Base-by-base conservation (phyloP, 352 stramenopile species). In the Globisporangium rhizosaccharum region DNA sequence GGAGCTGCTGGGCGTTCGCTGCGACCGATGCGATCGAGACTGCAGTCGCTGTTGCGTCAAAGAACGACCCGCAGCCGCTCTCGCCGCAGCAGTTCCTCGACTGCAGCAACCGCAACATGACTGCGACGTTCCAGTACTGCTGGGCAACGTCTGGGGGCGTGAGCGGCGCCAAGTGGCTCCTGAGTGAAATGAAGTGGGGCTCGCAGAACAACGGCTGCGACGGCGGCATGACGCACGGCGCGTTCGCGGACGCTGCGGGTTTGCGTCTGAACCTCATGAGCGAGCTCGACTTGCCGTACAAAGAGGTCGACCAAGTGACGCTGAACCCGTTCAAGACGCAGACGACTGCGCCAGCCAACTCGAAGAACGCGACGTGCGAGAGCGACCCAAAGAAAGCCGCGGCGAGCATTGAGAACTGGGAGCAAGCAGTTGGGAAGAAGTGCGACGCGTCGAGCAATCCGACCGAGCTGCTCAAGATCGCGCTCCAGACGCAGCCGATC, bases 1-100 rank as follows among this genome's bases (percentile, higher is more conserved):
- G 84, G 15, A 90, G 78, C 54, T 94, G 84, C 58, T 94, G 84
- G 82, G 80, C 84, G 20, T 94, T 92, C 62, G 84, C 84, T 0
- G 84, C 84, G 0, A 78, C 82, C 33, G 84, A 94, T 64, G 67
- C 67, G 5, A 94, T 94, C 56, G 84, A 94, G 65, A 86, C 77
- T 11, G 82, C 80, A 3, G 84, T 92, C 10, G 75, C 69, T 4
- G 63, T 90, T 3, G 72, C 65, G 52, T 69, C 71, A 15, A 56
- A 74, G 47, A 75, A 67, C 11, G 12, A 65, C 7, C 71, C 84
- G 39, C 59, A 76, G 25, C 72, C 84, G 49, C 62, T 94, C 39
- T 94, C 84, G 10, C 82, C 84, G 37, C 84, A 94, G 65, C 84
- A 94, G 57, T 82, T 94, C 42, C 55, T 94, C 18, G 73, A 84